Percentiles rank a stretch among this genome's conserved stretches.
Evolutionary conservation across 371 early-diverging fungal species (phyloP).

Genomic region (Dinochytrium kinnereticum): DNA sequence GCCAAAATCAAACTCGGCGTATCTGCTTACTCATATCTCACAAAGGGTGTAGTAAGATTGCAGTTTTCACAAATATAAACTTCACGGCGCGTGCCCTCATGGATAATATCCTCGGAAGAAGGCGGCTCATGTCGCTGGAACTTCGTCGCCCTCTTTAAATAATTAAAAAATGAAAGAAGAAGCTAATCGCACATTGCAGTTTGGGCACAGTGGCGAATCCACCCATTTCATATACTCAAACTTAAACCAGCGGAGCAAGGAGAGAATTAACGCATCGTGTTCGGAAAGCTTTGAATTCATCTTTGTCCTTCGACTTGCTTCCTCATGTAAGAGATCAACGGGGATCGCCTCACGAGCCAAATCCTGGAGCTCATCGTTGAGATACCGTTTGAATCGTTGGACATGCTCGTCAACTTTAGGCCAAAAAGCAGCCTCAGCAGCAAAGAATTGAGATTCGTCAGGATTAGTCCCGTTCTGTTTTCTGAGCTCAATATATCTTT

Average conservation of each 20-base stretch:
- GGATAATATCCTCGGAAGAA: slow-evolving; percentile 53
- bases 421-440: neutral
- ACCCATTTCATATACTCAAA: slow-evolving; percentile 71
- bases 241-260: slow-evolving; percentile 48
- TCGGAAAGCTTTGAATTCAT: slow-evolving; percentile 5
- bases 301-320: slow-evolving; percentile 20
- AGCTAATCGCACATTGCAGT: slow-evolving; percentile 52
- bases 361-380: slow-evolving; percentile 15
- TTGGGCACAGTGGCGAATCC: slow-evolving; percentile 61
- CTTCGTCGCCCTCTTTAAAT: slow-evolving; percentile 33
- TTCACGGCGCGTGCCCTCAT: slow-evolving; percentile 67
- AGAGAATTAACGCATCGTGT: slow-evolving; percentile 32
- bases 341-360: slow-evolving; percentile 38
- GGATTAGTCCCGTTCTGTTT: neutral
- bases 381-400: slow-evolving; percentile 17
- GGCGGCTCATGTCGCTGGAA: slow-evolving; percentile 49
- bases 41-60: slow-evolving; percentile 61
- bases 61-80: slow-evolving; percentile 61
- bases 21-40: slow-evolving; percentile 60
- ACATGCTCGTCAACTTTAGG: neutral
- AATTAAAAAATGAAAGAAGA: neutral
- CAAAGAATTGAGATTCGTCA: neutral
- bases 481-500: neutral
- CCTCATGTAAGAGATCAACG: slow-evolving; percentile 39
- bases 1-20: neutral